Evolutionary conservation across 495 filamentous ascomycete genomes (phyloP).

Genomic region (Opeltia flavorubescens): DNA sequence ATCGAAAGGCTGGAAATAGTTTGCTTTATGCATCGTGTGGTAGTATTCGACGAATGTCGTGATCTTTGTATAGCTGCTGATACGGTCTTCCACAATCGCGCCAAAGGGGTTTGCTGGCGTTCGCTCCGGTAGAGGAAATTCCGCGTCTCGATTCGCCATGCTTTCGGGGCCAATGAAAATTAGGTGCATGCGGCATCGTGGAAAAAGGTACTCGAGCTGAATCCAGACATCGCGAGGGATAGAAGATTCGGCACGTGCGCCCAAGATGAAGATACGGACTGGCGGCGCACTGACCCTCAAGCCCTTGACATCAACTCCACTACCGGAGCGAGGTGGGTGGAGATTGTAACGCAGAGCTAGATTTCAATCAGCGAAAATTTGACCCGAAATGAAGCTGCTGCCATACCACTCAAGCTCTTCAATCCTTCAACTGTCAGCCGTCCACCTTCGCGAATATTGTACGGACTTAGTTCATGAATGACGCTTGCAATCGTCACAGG

Average conservation of each 20-base stretch:
- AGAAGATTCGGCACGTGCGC: slow-evolving; percentile 90
- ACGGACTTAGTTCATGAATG: slow-evolving; percentile 85
- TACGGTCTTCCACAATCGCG: slow-evolving; percentile 74
- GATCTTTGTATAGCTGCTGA: slow-evolving; percentile 80
- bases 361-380: not conserved
- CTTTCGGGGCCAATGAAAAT: slow-evolving; percentile 93
- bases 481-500: slow-evolving; percentile 83
- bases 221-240: slow-evolving; percentile 88
- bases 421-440: slow-evolving; percentile 76
- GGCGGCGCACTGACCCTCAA: slow-evolving; percentile 73
- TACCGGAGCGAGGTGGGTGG: slow-evolving; percentile 71
- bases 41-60: slow-evolving; percentile 96
- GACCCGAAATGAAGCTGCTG: not conserved
- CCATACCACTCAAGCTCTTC: slow-evolving; percentile 79
- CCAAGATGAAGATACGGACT: slow-evolving; percentile 83
- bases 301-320: slow-evolving; percentile 58
- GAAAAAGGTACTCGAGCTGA: slow-evolving; percentile 84
- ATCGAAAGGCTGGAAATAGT: slow-evolving; percentile 83
- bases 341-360: slow-evolving; percentile 82
- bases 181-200: slow-evolving; percentile 58
- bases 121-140: slow-evolving; percentile 79
- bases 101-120: slow-evolving; percentile 82
- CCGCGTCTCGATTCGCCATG: slow-evolving; percentile 77
- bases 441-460: slow-evolving; percentile 54
- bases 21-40: slow-evolving; percentile 84